Evolutionary conservation across 192 early-diverging fungal species (phyloP).

Genomic region (Dissophora globulifera): DNA sequence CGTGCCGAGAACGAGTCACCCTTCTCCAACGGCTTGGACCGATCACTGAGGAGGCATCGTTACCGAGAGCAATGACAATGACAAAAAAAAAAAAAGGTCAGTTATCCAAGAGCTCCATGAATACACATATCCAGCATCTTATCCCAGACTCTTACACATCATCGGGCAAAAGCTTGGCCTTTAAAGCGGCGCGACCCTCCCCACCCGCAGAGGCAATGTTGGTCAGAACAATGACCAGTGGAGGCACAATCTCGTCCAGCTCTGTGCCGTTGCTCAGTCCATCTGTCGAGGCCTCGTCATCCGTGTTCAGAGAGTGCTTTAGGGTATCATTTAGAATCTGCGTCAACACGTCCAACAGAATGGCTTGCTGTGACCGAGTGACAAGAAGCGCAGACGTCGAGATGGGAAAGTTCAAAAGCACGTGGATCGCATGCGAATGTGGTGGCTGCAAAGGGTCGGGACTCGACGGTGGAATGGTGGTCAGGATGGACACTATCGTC

Average conservation of each 20-base stretch:
- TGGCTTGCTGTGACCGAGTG: conserved; percentile 35
- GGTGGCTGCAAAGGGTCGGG: conserved; percentile 74
- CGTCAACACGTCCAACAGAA: conserved; percentile 26
- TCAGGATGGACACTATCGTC: conserved; percentile 58
- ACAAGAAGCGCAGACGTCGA: conserved; percentile 35
- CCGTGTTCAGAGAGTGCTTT: conserved; percentile 50
- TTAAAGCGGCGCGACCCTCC: conserved; percentile 52
- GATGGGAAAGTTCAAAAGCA: conserved; percentile 69
- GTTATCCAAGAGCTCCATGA: not conserved
- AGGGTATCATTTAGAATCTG: conserved; percentile 51
- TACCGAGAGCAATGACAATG: not conserved
- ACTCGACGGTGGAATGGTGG: conserved; percentile 37
- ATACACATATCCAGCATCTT: not conserved
- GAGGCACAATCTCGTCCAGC: conserved; percentile 74
- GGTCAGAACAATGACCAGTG: conserved; percentile 72
- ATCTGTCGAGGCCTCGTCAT: conserved; percentile 56
- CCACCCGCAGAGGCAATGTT: conserved; percentile 65
- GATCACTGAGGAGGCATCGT: conserved; percentile 62
- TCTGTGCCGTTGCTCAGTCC: conserved; percentile 47
- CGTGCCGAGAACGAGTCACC: conserved; percentile 67
- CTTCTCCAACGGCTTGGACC: conserved; percentile 74
- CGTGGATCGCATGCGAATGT: conserved; percentile 82
- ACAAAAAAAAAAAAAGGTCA: not conserved
- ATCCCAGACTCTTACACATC: conserved; percentile 66
- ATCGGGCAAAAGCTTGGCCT: conserved; percentile 66